Percentiles rank a stretch among this genome's conserved stretches.
phyloP scores from a whole-genome alignment of 2,329 filamentous ascomycete genomes.

The Stemphylium beticola region DNA sequence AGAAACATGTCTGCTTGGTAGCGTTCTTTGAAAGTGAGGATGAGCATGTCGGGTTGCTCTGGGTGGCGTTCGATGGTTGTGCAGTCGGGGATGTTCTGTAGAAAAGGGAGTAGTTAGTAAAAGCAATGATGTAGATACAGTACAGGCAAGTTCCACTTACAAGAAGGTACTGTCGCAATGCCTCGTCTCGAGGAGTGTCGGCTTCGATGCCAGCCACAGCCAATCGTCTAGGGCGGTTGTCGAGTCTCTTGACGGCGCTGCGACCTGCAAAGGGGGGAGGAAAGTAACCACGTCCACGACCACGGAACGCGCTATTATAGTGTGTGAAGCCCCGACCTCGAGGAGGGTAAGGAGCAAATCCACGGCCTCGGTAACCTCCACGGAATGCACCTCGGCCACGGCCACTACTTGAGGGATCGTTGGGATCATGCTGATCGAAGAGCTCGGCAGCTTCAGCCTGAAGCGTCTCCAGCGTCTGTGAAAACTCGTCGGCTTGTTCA shows the following conservation, averaged over 20 bases:
- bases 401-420: slow-evolving; percentile 22
- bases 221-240: slow-evolving; percentile 76
- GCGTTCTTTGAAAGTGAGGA: slow-evolving; percentile 54
- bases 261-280: slow-evolving; percentile 34
- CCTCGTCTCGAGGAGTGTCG: slow-evolving; percentile 68
- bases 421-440: slow-evolving; percentile 63
- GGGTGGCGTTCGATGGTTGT: slow-evolving; percentile 49
- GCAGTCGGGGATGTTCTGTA: slow-evolving; percentile 46
- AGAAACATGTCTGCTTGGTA: slow-evolving; percentile 71
- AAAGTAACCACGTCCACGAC: slow-evolving; percentile 43
- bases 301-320: slow-evolving; percentile 53
- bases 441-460: slow-evolving; percentile 65
- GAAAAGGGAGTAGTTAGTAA: slow-evolving; percentile 4
- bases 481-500: slow-evolving; percentile 23
- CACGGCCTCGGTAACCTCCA: slow-evolving; percentile 48
- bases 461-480: slow-evolving; percentile 29
- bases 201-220: slow-evolving; percentile 69
- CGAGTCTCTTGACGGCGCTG: slow-evolving; percentile 67
- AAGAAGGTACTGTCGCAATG: slow-evolving; percentile 72
- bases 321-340: slow-evolving; percentile 16
- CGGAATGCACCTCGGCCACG: slow-evolving; percentile 32
- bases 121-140: too few species aligned
- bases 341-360: slow-evolving; percentile 29
- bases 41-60: slow-evolving; percentile 44
- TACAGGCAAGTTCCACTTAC: slow-evolving; percentile 23